Evolutionary conservation across 306 rosid species (phyloP), one percentile per base, ranked within the genome.

Genomic region (Vachellia collinsii): DNA sequence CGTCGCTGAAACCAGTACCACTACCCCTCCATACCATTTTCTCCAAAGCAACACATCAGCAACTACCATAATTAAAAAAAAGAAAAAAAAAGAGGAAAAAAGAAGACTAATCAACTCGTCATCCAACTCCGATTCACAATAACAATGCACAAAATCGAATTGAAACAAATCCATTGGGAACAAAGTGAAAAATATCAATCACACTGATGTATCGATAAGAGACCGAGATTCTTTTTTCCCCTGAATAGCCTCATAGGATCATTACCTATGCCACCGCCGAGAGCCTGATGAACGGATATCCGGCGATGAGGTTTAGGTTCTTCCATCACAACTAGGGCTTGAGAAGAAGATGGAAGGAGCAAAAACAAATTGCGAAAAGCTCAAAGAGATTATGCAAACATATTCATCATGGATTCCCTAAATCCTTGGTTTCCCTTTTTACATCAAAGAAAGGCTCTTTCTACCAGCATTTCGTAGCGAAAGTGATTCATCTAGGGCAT

Each of bases 31-130:
- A 72, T 85, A 82, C 92, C 95, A 89, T 80, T 88, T 91, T 91
- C 85, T 94, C 99, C 99, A 94, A 22, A 94, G 80, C 79, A 94
- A 72, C 85, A 93, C 86, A 90, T 95, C 94, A 54, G 95, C 95
- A 88, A 93, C 99, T 95, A 50, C 29, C 79, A 83, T 76, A 44
- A 72, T 76, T 58, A 47, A 83, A 84, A 61, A 4, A 19, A 51
- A 12, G 70, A 59, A 22, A 63, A 47, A 83, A 84, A 61, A 4
- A 19, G 59, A 12, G 70, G 66, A 22, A 12, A 73, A 22, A 12
- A 73, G 72, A 48, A 34, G 48, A n/a, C n/a, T 22, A 47, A 67
- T 25, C 10, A 42, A 39, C n/a, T 29, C n/a, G 5, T 48, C 34
- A 29, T 29, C 34, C 56, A 78, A 65, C 75, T 68, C 7, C 50